Evolutionary conservation across 805 yeast genomes (phyloP).

Genomic region (Komagataella populi): DNA sequence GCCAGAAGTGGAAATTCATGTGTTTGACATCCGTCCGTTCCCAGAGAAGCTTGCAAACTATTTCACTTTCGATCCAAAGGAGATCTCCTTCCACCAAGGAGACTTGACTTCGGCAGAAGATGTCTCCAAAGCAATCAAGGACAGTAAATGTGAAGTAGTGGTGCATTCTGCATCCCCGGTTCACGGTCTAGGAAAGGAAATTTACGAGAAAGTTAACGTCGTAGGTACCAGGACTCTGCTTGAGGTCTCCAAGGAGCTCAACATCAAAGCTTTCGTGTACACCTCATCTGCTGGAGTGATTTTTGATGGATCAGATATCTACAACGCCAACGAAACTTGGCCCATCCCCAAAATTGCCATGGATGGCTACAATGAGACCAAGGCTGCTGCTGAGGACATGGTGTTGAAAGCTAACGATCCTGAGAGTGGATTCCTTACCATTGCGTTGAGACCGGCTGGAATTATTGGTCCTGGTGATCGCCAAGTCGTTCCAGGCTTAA

Average conservation of each 20-base stretch:
- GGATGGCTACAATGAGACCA: constrained; percentile 96
- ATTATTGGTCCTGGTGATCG: constrained; percentile 98
- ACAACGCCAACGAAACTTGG: constrained; percentile 88
- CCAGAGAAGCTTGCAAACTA: constrained; percentile 60
- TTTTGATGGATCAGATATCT: constrained; percentile 86
- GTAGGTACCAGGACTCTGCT: constrained; percentile 74
- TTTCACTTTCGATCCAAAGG: constrained; percentile 55
- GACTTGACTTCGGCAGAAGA: constrained; percentile 71
- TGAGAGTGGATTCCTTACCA: constrained; percentile 49
- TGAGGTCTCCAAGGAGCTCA: constrained; percentile 37
- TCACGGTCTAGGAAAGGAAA: constrained; percentile 71
- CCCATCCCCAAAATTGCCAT: constrained; percentile 85
- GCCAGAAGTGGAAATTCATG: constrained; percentile 65
- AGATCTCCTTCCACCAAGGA: constrained; percentile 58
- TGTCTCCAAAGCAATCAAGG: constrained; percentile 46
- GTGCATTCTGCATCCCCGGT: constrained; percentile 97
- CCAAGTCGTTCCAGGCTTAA: constrained; percentile 86
- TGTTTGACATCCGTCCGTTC: constrained; percentile 82
- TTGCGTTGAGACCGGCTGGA: constrained; percentile 93
- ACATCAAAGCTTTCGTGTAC: constrained; percentile 63
- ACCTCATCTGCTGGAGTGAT: constrained; percentile 97
- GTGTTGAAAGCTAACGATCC: constrained; percentile 62
- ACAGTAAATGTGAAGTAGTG: constrained; percentile 53
- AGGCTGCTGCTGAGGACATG: constrained; percentile 78
- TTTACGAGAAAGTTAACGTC: constrained; percentile 84